Evolutionary conservation across 2,329 filamentous ascomycete genomes (phyloP).

Genomic region (Thermomyces lanuginosus): DNA sequence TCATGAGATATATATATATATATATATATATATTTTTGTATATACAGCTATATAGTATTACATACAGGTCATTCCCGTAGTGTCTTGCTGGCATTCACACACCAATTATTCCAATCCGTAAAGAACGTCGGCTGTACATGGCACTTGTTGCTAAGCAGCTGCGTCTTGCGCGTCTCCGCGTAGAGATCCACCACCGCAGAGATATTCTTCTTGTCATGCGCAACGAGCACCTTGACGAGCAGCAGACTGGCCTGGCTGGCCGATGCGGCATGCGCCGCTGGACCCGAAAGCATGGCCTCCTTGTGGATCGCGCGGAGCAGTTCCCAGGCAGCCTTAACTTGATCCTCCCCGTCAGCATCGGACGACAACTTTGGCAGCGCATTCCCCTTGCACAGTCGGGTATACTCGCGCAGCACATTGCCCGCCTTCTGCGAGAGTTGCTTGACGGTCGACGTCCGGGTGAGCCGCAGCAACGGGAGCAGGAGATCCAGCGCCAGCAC

Average conservation of each 20-base stretch:
- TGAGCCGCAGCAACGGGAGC: slow-evolving; percentile 58
- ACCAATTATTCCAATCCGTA: slow-evolving; percentile 61
- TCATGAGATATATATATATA: background rate
- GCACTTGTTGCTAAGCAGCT: slow-evolving; percentile 40
- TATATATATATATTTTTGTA: slow-evolving; percentile 1
- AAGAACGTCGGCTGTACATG: slow-evolving; percentile 52
- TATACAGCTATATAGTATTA: background rate
- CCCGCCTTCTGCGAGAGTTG: slow-evolving; percentile 57
- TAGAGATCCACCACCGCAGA: slow-evolving; percentile 48
- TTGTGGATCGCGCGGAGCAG: slow-evolving; percentile 52
- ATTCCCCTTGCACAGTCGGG: slow-evolving; percentile 43
- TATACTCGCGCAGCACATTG: slow-evolving; percentile 55
- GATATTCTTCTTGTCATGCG: slow-evolving; percentile 35
- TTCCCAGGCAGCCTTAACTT: slow-evolving; percentile 31
- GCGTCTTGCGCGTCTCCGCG: slow-evolving; percentile 42
- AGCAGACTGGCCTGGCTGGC: slow-evolving; percentile 45
- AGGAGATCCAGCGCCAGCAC: slow-evolving; percentile 52
- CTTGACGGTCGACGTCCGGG: slow-evolving; percentile 61
- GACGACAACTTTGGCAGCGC: slow-evolving; percentile 29
- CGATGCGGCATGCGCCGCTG: slow-evolving; percentile 56
- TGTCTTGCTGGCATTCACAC: slow-evolving; percentile 29
- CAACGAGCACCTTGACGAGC: slow-evolving; percentile 28
- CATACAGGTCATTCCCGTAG: slow-evolving; percentile 17
- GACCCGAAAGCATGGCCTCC: slow-evolving; percentile 38
- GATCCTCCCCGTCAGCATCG: slow-evolving; percentile 1